A percentile compares a stretch with the other conserved stretches of the same genome.
These are phyloP conservation scores for Salisapilia sapeloensis DNA, from an alignment of 352 stramenopile genomes.

Conservation along the genomic window DNA sequence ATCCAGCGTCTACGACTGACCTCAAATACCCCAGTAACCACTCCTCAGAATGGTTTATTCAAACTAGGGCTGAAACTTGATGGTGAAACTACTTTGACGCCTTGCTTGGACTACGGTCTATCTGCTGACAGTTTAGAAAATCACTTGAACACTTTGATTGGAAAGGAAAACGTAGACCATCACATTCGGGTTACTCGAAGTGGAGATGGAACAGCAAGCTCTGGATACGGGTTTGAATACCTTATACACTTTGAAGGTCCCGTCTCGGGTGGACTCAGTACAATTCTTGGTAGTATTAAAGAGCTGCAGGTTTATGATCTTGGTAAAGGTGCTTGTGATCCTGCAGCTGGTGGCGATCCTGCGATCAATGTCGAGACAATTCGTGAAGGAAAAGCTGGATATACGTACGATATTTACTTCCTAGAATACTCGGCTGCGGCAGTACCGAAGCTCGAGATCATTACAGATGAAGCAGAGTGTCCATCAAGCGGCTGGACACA, in stretches of 20 bases:
- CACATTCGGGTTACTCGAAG: constrained; percentile 51
- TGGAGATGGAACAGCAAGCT: constrained; percentile 37
- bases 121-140: constrained; percentile 32
- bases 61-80: constrained; percentile 42
- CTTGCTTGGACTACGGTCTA: constrained; percentile 58
- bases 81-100: constrained; percentile 20
- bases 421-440: constrained; percentile 17
- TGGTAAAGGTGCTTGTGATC: constrained; percentile 15
- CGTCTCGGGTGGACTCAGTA: constrained; percentile 28
- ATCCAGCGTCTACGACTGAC: constrained; percentile 54
- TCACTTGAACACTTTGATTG: constrained; percentile 41
- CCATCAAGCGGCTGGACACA: constrained; percentile 10
- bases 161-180: constrained; percentile 12
- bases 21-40: constrained; percentile 39
- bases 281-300: constrained; percentile 35
- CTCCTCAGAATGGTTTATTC: constrained; percentile 25
- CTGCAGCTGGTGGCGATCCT: constrained; percentile 21
- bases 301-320: constrained; percentile 34
- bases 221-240: constrained; percentile 72
- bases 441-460: constrained; percentile 13
- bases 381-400: constrained; percentile 30
- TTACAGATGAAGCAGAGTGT: constrained; percentile 14
- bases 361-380: constrained; percentile 54
- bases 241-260: constrained; percentile 41
- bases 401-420: constrained; percentile 68